phyloP scores from a whole-genome alignment of 1,284 basidiomycete species.

The Ustilago lituana region DNA sequence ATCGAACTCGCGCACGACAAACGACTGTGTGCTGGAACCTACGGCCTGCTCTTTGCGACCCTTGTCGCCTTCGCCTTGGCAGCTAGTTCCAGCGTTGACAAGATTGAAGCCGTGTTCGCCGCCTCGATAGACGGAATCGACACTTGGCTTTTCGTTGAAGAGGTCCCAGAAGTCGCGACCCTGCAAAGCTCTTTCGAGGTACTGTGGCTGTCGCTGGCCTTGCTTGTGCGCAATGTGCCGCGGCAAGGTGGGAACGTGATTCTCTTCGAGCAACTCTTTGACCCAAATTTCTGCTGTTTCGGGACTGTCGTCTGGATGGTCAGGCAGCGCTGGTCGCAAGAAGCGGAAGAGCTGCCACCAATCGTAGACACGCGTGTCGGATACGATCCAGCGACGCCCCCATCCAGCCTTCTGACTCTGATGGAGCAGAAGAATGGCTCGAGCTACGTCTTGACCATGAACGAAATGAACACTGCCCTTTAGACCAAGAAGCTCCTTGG shows the following conservation, averaged over 20 bases:
- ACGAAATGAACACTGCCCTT: constrained; percentile 58
- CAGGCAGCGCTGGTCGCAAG: constrained; percentile 32
- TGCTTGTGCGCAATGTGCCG: constrained; percentile 36
- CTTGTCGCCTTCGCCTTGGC: not conserved
- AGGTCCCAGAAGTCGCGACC: constrained; percentile 50
- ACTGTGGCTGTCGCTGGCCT: constrained; percentile 32
- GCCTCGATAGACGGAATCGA: constrained; percentile 25
- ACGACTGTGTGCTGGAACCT: constrained; percentile 39
- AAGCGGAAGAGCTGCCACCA: constrained; percentile 55
- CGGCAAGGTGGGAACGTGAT: constrained; percentile 28
- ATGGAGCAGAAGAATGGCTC: constrained; percentile 49
- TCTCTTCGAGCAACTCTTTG: constrained; percentile 31
- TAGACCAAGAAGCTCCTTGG: constrained; percentile 40
- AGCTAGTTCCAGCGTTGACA: not conserved
- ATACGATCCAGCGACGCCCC: constrained; percentile 57
- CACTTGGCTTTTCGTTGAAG: constrained; percentile 24
- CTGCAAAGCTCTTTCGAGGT: constrained; percentile 46
- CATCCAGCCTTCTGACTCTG: constrained; percentile 25
- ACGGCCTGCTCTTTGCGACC: constrained; percentile 11
- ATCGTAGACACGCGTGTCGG: constrained; percentile 48
- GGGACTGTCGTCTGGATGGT: constrained; percentile 34
- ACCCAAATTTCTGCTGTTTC: constrained; percentile 38
- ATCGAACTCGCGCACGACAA: constrained; percentile 26
- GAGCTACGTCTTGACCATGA: constrained; percentile 56
- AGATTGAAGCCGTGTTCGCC: constrained; percentile 23